A percentile compares a stretch with the other conserved stretches of the same genome.
These are phyloP conservation scores for Escallonia rubra DNA, from an alignment of 129 eudicot genomes.

Conservation along the genomic window DNA sequence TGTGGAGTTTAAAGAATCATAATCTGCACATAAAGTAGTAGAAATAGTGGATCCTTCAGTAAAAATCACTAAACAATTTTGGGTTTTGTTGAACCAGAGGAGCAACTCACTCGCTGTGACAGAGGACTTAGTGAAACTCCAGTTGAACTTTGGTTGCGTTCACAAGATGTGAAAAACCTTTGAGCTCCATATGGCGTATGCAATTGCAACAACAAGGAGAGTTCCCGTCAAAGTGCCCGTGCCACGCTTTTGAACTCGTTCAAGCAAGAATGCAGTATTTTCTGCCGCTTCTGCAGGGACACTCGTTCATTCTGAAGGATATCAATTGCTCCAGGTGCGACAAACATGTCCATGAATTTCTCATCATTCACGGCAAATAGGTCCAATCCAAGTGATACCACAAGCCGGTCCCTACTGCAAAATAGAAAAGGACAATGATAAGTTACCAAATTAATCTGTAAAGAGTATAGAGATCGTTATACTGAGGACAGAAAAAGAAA, in stretches of 20 bases:
- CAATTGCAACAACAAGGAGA: background rate
- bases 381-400: slow-evolving; percentile 76
- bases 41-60: too few species aligned
- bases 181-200: background rate
- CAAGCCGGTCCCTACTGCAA: slow-evolving; percentile 65
- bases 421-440: background rate
- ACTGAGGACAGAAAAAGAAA: too few species aligned
- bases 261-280: slow-evolving; percentile 73
- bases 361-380: slow-evolving; percentile 77
- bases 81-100: slow-evolving; percentile 1
- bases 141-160: slow-evolving; percentile 6
- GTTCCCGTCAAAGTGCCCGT: slow-evolving; percentile 43
- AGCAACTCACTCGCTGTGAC: slow-evolving; percentile 4
- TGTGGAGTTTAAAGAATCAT: too few species aligned
- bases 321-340: slow-evolving; percentile 79
- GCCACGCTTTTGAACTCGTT: slow-evolving; percentile 78
- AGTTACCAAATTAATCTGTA: background rate
- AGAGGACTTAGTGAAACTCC: background rate
- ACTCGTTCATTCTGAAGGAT: slow-evolving; percentile 50
- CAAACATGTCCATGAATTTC: slow-evolving; percentile 89
- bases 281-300: slow-evolving; percentile 75
- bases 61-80: too few species aligned
- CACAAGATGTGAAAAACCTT: slow-evolving; percentile 10
- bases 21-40: too few species aligned
- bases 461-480: too few species aligned